Conservation (phyloP, 106 monocot species). For the Posidonia australis region DNA sequence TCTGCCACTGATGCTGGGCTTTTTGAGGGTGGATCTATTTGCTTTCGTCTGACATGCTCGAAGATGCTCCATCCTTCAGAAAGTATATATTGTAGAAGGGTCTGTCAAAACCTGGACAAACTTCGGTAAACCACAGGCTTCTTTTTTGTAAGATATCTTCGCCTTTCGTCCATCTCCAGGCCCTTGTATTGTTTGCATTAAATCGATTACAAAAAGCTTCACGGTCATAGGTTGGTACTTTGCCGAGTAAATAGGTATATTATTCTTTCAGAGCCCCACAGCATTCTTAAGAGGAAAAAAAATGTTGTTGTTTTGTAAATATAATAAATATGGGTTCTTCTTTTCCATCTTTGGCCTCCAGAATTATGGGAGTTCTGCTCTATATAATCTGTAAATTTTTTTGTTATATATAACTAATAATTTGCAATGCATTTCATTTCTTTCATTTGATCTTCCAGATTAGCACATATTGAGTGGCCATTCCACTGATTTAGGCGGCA, state of each 20-base stretch:
- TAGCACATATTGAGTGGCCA: no score
- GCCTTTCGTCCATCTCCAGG: neutral
- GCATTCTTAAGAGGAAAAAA: neutral
- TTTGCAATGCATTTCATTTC: neutral
- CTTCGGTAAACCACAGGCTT: neutral
- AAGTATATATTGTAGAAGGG: neutral
- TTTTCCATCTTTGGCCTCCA: neutral
- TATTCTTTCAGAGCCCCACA: conserved; percentile 3
- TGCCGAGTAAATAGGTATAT: neutral
- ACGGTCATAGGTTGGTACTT: neutral
- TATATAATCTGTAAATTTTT: neutral
- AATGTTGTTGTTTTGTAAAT: conserved; percentile 4
- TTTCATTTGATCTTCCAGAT: no score
- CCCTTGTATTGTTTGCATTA: neutral
- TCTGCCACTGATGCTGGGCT: conserved; percentile 11
- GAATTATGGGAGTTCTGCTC: neutral
- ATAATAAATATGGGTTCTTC: neutral
- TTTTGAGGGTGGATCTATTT: neutral
- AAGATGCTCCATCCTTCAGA: neutral
- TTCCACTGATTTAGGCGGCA: no score
- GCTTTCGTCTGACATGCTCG: neutral
- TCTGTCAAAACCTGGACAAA: no score
- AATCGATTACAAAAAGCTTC: neutral
- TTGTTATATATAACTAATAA: neutral
- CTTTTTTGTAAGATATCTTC: conserved; percentile 4